These are phyloP conservation scores for Diospyros lotus DNA, from an alignment of 148 eudicot genomes.

Conservation along the genomic window DNA sequence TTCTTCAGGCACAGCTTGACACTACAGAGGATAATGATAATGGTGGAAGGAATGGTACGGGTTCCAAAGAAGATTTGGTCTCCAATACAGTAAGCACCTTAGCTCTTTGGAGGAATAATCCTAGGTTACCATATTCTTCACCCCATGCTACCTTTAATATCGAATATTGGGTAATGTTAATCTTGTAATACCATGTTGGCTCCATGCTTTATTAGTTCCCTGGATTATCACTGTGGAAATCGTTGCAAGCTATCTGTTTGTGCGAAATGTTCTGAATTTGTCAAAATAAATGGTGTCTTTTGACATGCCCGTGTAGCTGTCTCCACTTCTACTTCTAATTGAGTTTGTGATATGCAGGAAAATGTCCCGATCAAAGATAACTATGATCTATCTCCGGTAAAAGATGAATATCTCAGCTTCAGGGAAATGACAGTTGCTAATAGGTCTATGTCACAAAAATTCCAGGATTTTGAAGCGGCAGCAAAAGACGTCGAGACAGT, in stretches of 20 bases:
- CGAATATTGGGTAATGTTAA: neutral
- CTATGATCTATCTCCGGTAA: constrained; percentile 6
- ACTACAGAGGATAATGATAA: constrained; percentile 13
- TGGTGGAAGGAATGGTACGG: neutral
- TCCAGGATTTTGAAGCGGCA: constrained; percentile 35
- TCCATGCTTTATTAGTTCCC: neutral
- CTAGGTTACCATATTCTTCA: neutral
- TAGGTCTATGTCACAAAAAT: constrained; percentile 17
- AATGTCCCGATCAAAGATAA: constrained; percentile 13
- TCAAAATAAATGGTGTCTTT: neutral
- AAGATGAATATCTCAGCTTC: neutral
- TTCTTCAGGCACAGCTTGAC: constrained; percentile 26
- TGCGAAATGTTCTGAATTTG: neutral
- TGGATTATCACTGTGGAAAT: neutral
- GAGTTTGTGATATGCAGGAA: constrained; percentile 15
- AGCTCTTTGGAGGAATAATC: neutral
- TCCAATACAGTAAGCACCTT: constrained; percentile 11
- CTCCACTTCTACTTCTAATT: neutral
- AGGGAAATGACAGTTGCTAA: constrained; percentile 3
- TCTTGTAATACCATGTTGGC: neutral
- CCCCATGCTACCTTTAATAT: neutral
- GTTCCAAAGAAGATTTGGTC: neutral
- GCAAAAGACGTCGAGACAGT: constrained; percentile 29
- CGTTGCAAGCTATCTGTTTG: neutral
- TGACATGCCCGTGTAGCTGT: neutral